Base-by-base conservation (phyloP, 257 asterid species). In the Salvia rosmarinus region DNA sequence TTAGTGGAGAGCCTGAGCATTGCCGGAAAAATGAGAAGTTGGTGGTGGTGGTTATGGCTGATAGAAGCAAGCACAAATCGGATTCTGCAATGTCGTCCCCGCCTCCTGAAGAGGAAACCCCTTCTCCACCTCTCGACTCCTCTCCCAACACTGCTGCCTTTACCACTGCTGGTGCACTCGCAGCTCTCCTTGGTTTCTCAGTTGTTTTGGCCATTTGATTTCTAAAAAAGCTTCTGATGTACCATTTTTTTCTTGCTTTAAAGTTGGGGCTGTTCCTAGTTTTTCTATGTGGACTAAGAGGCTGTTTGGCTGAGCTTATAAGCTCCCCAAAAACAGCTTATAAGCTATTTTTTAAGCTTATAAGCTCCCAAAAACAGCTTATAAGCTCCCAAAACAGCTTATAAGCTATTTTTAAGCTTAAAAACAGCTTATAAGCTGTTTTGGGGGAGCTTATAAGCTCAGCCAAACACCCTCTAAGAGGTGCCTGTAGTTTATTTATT, bases 11-110 rank as follows among this genome's bases (percentile, higher is more conserved):
- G 21, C 79, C 72, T 30, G 93, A 87, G 8, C 77, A 89, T 56
- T 91, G 97, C 80, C 83, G 49, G 62, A 91, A 87, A 74, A 89
- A 87, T n/a, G 87, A 91, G 42, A 91, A 89, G 79, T 2, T 91
- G 60, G 25, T 65, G 0, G 84, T 86, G 50, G 75, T 89, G 2
- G 96, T 91, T 54, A 66, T 91, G 96, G 95, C 95, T 0, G 88
- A 88, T 46, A 79, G 97, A 75, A 87, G 68, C 72, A 64, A 74
- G 0, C 75, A 1, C 1, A 25, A 39, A 68, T 14, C 81, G 5
- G 25, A 59, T 5, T 72, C 49, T 30, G 11, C 77, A 14, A 49
- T 28, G 2, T 6, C 77, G 11, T 12, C 86, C n/a, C 56, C 90
- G 1, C 65, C 90, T 20, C 85, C 91, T 80, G 0, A 17, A 80